A percentile compares a stretch with the other conserved stretches of the same genome.
These are phyloP conservation scores for Penicillium capsulatum DNA, from an alignment of 2,329 filamentous ascomycete species.

Conservation along the genomic window DNA sequence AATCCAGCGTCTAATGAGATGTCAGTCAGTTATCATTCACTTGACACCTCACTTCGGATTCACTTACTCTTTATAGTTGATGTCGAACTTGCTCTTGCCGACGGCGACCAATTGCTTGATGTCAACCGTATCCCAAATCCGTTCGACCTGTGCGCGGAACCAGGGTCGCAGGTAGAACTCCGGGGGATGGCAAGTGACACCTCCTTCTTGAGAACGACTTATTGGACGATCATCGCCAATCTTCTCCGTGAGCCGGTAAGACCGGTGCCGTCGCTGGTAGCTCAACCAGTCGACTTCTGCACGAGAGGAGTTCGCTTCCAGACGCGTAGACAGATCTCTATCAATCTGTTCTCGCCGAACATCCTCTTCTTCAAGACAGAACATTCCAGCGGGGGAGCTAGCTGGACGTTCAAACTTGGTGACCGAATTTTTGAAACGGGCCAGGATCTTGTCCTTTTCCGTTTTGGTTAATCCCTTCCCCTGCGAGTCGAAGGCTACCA, in stretches of 20 bases:
- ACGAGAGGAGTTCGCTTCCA: slow-evolving; percentile 19
- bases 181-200: slow-evolving; percentile 47
- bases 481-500: slow-evolving; percentile 51
- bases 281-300: slow-evolving; percentile 29
- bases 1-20: slow-evolving; percentile 38
- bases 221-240: slow-evolving; percentile 56
- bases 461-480: slow-evolving; percentile 14
- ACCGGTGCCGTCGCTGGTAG: slow-evolving; percentile 58
- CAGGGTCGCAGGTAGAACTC: slow-evolving; percentile 55
- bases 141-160: slow-evolving; percentile 50
- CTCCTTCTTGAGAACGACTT: slow-evolving; percentile 57
- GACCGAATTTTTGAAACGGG: slow-evolving; percentile 36
- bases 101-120: slow-evolving; percentile 54
- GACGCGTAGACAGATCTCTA: slow-evolving; percentile 42
- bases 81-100: slow-evolving; percentile 50
- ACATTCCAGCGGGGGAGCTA: slow-evolving; percentile 60
- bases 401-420: slow-evolving; percentile 50
- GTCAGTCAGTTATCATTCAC: slow-evolving; percentile 4
- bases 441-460: slow-evolving; percentile 34
- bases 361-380: slow-evolving; percentile 57
- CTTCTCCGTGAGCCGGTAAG: slow-evolving; percentile 47
- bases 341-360: slow-evolving; percentile 50
- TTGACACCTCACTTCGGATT: not conserved
- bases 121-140: slow-evolving; percentile 65
- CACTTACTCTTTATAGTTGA: slow-evolving; percentile 53